Conservation (phyloP, 2,329 filamentous ascomycete genomes). For the Aureobasidium sp. region DNA sequence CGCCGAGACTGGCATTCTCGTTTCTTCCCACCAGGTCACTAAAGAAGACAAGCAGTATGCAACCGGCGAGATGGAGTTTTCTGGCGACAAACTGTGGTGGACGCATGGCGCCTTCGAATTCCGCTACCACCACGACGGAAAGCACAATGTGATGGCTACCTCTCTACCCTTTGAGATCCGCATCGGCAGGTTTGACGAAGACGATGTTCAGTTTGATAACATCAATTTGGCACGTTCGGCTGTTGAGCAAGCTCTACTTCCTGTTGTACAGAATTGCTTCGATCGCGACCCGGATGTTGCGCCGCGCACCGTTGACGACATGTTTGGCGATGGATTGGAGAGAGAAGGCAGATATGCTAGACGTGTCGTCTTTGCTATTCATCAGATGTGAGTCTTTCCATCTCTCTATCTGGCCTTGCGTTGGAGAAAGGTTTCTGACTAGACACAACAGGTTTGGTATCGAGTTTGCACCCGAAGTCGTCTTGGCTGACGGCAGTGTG, state of each 20-base stretch:
- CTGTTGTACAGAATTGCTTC: slow-evolving; percentile 82
- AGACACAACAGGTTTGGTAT: slow-evolving; percentile 59
- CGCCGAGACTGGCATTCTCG: slow-evolving; percentile 67
- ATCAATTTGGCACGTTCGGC: slow-evolving; percentile 56
- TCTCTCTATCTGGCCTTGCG: not conserved
- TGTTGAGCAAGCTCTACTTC: slow-evolving; percentile 69
- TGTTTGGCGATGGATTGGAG: slow-evolving; percentile 78
- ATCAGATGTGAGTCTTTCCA: slow-evolving; percentile 63
- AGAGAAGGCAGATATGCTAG: slow-evolving; percentile 81
- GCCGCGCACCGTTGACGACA: slow-evolving; percentile 66
- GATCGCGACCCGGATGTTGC: slow-evolving; percentile 88
- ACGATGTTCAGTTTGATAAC: slow-evolving; percentile 51
- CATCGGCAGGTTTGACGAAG: slow-evolving; percentile 72
- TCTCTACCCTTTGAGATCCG: slow-evolving; percentile 88
- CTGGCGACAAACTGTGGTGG: slow-evolving; percentile 95
- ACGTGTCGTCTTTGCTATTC: slow-evolving; percentile 85
- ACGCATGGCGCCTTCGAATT: slow-evolving; percentile 94
- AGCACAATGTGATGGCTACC: slow-evolving; percentile 88
- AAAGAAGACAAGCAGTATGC: slow-evolving; percentile 48
- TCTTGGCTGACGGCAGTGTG: slow-evolving; percentile 84
- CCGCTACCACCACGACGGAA: slow-evolving; percentile 88
- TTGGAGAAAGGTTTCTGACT: not conserved
- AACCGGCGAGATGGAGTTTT: slow-evolving; percentile 75
- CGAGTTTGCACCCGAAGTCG: slow-evolving; percentile 87
- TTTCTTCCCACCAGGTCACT: slow-evolving; percentile 53